Conservation (phyloP, 139 green algal species). For the Dunaliella primolecta region DNA sequence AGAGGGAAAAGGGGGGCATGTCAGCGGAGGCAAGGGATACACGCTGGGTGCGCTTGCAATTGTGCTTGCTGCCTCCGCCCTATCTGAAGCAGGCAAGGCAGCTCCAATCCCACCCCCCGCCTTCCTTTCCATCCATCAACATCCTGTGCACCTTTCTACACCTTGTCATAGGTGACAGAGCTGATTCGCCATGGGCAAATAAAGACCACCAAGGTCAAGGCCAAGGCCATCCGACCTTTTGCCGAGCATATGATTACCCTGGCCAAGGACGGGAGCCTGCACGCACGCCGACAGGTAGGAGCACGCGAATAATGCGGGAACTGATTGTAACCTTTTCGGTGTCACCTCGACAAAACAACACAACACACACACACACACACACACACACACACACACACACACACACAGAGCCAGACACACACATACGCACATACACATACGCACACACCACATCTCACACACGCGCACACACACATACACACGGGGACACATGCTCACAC, state of each 20-base stretch:
- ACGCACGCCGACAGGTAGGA: conserved; percentile 71
- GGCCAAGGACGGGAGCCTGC: conserved; percentile 87
- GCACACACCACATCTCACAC: neutral
- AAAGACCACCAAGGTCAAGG: conserved; percentile 89
- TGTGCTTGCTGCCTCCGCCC: too few species aligned
- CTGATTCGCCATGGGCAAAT: conserved; percentile 91
- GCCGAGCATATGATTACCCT: conserved; percentile 99
- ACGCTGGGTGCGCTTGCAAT: too few species aligned
- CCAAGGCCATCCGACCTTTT: conserved; percentile 91
- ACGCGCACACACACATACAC: neutral
- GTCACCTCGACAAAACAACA: neutral
- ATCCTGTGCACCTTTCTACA: too few species aligned
- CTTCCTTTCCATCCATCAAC: neutral
- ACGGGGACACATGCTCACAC: too few species aligned
- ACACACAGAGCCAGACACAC: neutral
- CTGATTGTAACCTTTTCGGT: neutral
- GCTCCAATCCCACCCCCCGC: too few species aligned
- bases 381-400: neutral
- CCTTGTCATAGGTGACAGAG: conserved; percentile 76
- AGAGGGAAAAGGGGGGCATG: too few species aligned
- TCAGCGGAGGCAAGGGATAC: too few species aligned
- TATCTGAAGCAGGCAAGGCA: too few species aligned
- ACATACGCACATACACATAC: neutral
- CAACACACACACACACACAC: neutral
- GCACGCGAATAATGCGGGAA: neutral